phyloP scores from a whole-genome alignment of 305 asterid genomes.

The Fraxinus albicans region DNA sequence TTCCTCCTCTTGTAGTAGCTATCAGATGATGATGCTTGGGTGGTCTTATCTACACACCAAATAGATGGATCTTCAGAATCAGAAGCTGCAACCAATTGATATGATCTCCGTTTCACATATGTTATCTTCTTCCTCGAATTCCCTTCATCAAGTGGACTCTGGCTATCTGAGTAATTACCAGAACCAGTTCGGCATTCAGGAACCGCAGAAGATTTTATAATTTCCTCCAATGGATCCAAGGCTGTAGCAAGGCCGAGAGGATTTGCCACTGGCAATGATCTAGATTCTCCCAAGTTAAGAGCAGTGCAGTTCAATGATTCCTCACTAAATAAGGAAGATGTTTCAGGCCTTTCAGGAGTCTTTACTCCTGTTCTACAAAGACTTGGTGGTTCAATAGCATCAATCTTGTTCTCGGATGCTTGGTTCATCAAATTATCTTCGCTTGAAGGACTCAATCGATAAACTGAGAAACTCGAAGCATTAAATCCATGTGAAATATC shows the following conservation, averaged over 20 bases:
- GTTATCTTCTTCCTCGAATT: conserved; percentile 44
- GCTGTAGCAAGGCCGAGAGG: conserved; percentile 33
- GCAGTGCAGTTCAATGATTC: conserved; percentile 34
- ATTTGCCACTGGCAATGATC: conserved; percentile 26
- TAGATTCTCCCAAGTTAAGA: conserved; percentile 29
- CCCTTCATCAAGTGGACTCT: conserved; percentile 41
- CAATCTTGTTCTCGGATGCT: conserved; percentile 33
- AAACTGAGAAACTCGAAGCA: conserved; percentile 40
- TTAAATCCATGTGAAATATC: conserved; percentile 38
- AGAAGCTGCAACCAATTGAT: conserved; percentile 83
- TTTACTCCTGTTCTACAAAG: conserved; percentile 25
- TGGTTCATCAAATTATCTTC: conserved; percentile 33
- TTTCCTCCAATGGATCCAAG: conserved; percentile 36
- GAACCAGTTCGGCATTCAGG: conserved; percentile 44
- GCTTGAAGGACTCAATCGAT: conserved; percentile 33
- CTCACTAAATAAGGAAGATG: conserved; percentile 25
- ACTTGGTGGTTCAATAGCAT: conserved; percentile 33
- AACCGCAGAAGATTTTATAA: conserved; percentile 30
- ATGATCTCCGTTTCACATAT: conserved; percentile 69
- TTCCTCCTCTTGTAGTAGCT: conserved; percentile 79
- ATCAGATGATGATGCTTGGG: conserved; percentile 48
- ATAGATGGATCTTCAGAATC: conserved; percentile 34
- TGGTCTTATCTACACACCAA: conserved; percentile 34
- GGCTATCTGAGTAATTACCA: conserved; percentile 45
- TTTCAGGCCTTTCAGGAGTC: conserved; percentile 42